These are phyloP conservation scores for Ramaria sp. DNA, from an alignment of 768 basidiomycete genomes.

Conservation along the genomic window DNA sequence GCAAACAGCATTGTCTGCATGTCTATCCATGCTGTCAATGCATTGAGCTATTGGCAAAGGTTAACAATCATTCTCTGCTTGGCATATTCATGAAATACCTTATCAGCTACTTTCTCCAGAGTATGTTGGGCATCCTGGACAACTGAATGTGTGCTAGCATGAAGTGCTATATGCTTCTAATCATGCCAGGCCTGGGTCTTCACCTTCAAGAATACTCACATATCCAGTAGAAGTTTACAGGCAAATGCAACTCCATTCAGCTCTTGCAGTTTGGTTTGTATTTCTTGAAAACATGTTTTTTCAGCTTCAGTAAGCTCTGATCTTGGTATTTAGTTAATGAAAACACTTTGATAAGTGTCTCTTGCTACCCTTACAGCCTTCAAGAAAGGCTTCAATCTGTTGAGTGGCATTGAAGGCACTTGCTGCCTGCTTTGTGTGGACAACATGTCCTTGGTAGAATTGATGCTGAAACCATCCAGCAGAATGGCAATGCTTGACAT, in stretches of 20 bases:
- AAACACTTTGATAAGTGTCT: background rate
- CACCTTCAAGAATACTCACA: background rate
- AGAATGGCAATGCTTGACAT: background rate
- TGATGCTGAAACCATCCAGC: background rate
- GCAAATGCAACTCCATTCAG: background rate
- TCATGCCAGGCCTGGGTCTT: background rate
- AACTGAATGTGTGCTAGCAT: background rate
- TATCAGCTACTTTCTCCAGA: background rate
- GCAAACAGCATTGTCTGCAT: background rate
- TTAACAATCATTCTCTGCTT: background rate
- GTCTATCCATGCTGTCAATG: background rate
- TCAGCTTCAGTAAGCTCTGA: background rate
- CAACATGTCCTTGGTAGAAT: background rate
- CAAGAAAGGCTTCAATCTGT: background rate
- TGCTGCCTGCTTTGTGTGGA: background rate
- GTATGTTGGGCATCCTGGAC: background rate
- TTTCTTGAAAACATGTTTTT: background rate
- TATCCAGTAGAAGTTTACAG: background rate
- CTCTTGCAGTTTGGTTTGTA: background rate
- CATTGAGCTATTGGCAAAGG: background rate
- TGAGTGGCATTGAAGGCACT: background rate
- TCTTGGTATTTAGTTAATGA: background rate
- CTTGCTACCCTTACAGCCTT: background rate
- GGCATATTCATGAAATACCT: background rate
- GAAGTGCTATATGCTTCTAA: background rate